Base-by-base conservation (phyloP, 2,329 filamentous ascomycete species). In the Fusarium verrucosum region DNA sequence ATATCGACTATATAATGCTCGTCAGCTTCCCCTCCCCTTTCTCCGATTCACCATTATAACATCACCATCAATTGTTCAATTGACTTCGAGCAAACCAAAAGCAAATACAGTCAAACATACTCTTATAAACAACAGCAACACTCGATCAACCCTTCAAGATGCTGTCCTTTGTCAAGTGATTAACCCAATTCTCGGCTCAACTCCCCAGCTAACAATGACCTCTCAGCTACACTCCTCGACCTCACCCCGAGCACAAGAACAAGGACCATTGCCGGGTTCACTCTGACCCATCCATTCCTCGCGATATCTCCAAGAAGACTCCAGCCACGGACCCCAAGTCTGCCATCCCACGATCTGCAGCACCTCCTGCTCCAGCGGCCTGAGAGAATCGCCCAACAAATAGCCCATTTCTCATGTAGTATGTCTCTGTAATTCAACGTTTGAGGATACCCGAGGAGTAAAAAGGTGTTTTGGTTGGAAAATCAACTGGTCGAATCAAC, bases 91-190 rank as follows among this genome's bases (percentile, higher is more conserved):
- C 28, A 49, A 22, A 32, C 19, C 25, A 14, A 28, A 49, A 32
- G 22, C 26, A 25, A 50, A 46, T 25, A 40, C 35, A 14, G 10
- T 17, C 35, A 40, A 35, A 10, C 10, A 30, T 16, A n/a, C 30
- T 16, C 25, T 46, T 20, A 16, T 14, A 30, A 26, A 19, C 28
- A 8, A 38, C 20, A 28, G n/a, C 36, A 45, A 30, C 26, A 13
- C 17, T 10, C 25, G 25, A 28, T 19, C n/a, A 28, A 30, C 25
- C 11, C 23, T 20, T 32, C 51, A 65, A 38, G n/a, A 67, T 67
- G 65, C 65, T 67, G 36, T 68, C 64, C 28, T 65, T 68, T 47
- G 65, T 67, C 57, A 67, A 67, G 65, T 68, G 65, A 26, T 32
- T 11, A 19, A 9, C 36, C 32, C 23, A 7, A 10, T n/a, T 13